These are phyloP conservation scores for Teunomyces panamensis DNA, from an alignment of 805 yeast genomes.

Conservation along the genomic window DNA sequence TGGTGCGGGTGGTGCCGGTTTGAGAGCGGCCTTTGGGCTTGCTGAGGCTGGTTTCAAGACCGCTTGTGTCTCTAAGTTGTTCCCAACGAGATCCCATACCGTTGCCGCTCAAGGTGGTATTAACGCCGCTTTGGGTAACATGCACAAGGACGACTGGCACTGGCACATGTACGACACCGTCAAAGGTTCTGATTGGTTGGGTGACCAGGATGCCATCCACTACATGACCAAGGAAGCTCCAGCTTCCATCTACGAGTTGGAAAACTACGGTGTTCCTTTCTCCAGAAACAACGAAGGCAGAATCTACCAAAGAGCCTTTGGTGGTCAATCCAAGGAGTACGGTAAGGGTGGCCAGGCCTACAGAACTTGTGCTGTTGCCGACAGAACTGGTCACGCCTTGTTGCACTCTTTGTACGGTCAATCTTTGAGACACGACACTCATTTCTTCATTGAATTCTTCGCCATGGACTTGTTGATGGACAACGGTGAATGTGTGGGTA, in stretches of 20 bases:
- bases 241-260: slow-evolving; percentile 89
- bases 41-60: slow-evolving; percentile 97
- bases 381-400: slow-evolving; percentile 97
- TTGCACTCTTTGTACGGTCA: slow-evolving; percentile 96
- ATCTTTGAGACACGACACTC: slow-evolving; percentile 93
- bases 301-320: slow-evolving; percentile 98
- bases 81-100: slow-evolving; percentile 98
- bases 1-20: slow-evolving; percentile 99
- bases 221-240: slow-evolving; percentile 99
- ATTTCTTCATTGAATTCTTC: slow-evolving; percentile 95
- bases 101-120: slow-evolving; percentile 99
- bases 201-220: slow-evolving; percentile 98
- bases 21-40: slow-evolving; percentile 96
- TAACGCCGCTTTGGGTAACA: slow-evolving; percentile 97
- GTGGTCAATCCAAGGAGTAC: slow-evolving; percentile 92
- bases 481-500: slow-evolving; percentile 95
- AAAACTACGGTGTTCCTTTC: slow-evolving; percentile 98
- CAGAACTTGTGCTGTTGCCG: slow-evolving; percentile 99
- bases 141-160: slow-evolving; percentile 98
- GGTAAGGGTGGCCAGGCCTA: slow-evolving; percentile 99
- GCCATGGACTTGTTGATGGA: slow-evolving; percentile 93
- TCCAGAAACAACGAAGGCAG: slow-evolving; percentile 96
- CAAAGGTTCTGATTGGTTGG: slow-evolving; percentile 98
- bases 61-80: slow-evolving; percentile 93
- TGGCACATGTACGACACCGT: slow-evolving; percentile 99